Base-by-base conservation (phyloP, 2,329 filamentous ascomycete genomes). In the Akanthomyces dipterigenus region DNA sequence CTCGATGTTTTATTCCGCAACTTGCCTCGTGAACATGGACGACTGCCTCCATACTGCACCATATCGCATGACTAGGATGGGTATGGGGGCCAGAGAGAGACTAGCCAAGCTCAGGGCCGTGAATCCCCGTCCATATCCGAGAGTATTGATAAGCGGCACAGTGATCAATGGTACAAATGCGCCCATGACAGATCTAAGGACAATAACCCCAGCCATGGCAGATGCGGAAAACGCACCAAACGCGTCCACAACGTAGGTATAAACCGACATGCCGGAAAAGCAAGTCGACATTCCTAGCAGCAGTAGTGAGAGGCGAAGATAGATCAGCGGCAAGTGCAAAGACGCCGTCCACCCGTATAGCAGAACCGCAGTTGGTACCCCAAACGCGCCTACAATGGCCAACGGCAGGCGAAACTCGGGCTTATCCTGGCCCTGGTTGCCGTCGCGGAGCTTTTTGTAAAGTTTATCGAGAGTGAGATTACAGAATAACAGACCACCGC, bases 321-420 rank as follows among this genome's bases (percentile, higher is more conserved):
- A 50, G 11, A 20, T 6, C 11, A 62, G 38, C 20, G 61, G 55
- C 22, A 62, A 34, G 2, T 34, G 36, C 18, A 51, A 50, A 14
- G n/a, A 20, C 5, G 60, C 53, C 14, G 38, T 31, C 60, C 60
- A 62, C 16, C 60, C 60, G 34, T 57, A 62, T 2, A 62, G 34
- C 5, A 34, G 5, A 22, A 62, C 40, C 26, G 60, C 26, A 16
- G 43, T 4, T 7, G 46, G 42, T 5, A 55, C 34, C 9, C 45
- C 20, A 24, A 62, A n/a, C 12, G 51, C 45, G 16, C 80, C 79
- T 20, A 79, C 34, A 20, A 82, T 76, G 40, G 75, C 66, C 0
- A 85, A 70, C 0, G 82, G 83, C 1, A 86, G 77, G 1, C 82
- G 80, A 67, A 77, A 80, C 67, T 85, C 83, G 1, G 83, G 82